Evolutionary conservation across 2,329 filamentous ascomycete species (phyloP), one percentile per base, ranked within the genome.

Genomic region (Epicoccum nigrum): DNA sequence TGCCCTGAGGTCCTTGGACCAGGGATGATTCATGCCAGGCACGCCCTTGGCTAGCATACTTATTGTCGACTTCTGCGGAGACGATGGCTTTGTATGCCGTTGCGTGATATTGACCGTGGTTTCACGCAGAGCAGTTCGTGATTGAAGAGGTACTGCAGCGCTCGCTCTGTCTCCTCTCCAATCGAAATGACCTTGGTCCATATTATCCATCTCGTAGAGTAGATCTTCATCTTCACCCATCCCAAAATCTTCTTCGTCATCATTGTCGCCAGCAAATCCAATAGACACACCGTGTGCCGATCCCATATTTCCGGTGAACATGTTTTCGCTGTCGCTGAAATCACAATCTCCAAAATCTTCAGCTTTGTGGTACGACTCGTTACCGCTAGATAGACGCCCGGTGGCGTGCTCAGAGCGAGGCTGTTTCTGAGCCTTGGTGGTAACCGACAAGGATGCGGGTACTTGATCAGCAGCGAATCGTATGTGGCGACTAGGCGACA

Each of bases 1-100:
- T 45, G 79, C 81, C 59, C 87, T 88, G 19, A 99, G 89, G 63
- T 97, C 92, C 34, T 83, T 80, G 13, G 92, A 97, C 94, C 95
- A 99, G 4, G 86, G 79, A 64, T 64, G 61, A 16, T 65, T 67
- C 69, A 71, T 70, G 4, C 66, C 67, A 5, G 86, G 79, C 64
- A 64, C 55, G n/a, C 64, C 69, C 58, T 67, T 69, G 3, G 60
- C 63, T 28, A 60, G 58, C 50, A 63, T 62, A 35, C 56, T 60
- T 20, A 61, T 44, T 12, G 63, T 58, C 15, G 66, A 40, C 28
- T 71, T 72, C 47, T 65, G 63, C 8, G 69, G 69, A 19, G 69
- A 69, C 25, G 43, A 16, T 20, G 56, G 60, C 38, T 39, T 45
- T 15, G 60, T 47, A 31, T 51, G 55, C 40, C 58, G 54, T 15